Base-by-base conservation (phyloP, 2,329 filamentous ascomycete genomes). In the Pseudocercospora musae region DNA sequence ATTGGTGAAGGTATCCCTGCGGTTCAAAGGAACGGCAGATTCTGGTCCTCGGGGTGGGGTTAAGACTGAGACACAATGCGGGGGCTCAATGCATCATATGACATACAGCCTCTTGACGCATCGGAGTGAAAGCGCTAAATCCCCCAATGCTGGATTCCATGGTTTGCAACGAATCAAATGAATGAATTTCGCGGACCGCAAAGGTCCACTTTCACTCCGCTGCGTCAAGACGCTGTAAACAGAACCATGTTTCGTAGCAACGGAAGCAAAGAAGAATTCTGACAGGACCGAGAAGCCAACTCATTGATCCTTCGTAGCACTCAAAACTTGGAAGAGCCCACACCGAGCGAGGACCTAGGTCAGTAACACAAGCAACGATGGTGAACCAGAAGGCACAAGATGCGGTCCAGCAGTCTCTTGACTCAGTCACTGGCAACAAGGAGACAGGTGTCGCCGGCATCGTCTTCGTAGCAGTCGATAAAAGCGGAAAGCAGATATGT, bases 401-500 rank as follows among this genome's bases (percentile, higher is more conserved):
- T 53, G 69, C 73, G 4, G 74, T 80, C 15, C 76, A 79, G 61
- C 68, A 72, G 56, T 72, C 76, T 7, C 72, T 80, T 8, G 72
- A 75, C 63, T 68, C 68, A 20, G 71, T 72, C 10, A 75, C 73
- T 1, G 60, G 68, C 53, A 69, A 74, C 63, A 66, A 68, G 42
- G 64, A 64, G 0, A 71, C 69, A 3, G 72, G 78, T 18, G 67
- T 79, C 5, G 74, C 79, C 1, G 80, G 79, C 11, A 65, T 81
- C 1, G 78, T 80, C 29, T 80, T 81, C 66, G 70, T 77, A 20
- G 78, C 79, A 6, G 71, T 81, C 11, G 78, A 80, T 72, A 78
- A 76, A 59, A 72, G 75, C 54, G 79, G 80, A 60, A 72, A 79
- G 2, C 71, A 76, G 1, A 74, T 82, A 10, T 73, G 76, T 31